Evolutionary conservation across 2,329 filamentous ascomycete species (phyloP), one percentile per base, ranked within the genome.

Genomic region (Mariannaea sp.): DNA sequence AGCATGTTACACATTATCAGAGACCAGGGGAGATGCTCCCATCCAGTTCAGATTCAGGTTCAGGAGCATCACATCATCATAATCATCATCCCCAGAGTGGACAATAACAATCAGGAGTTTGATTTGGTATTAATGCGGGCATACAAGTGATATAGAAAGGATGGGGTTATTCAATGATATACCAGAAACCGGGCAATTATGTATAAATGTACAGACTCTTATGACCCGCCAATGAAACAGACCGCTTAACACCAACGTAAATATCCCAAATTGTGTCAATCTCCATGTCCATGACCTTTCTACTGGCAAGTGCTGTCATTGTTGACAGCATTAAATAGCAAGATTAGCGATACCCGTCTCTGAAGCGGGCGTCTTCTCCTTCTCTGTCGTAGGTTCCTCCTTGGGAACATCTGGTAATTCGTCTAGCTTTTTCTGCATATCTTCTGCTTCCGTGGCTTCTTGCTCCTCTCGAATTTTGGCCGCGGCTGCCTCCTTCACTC

Each of bases 401-500:
- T 56, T 50, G 6, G 74, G 74, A 13, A 74, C 66, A 5, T 71
- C 68, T 29, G 77, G 78, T 41, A 81, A 65, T 53, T 80, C 76
- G 35, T 81, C 80, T 26, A 88, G 71, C 56, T 76, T 79, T 62
- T 77, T 75, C 49, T 80, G 80, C 33, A 79, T 76, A 55, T 80
- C 72, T 30, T 72, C 76, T 26, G 76, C 75, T 51, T 70, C 76
- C 48, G 76, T 69, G 29, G 76, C 75, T 49, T 70, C 76, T 47
- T 76, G 68, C 22, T 73, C 77, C 50, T 78, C 73, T 48, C 65
- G 70, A 42, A 75, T 76, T 64, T 78, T 67, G 49, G 55, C 56
- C 61, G 65, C 73, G 65, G 62, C 58, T 36, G 74, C 75, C 58
- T 76, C 74, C 55, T 69, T 72, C 35, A 70, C 71, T 20, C 75